These are phyloP conservation scores for Dactylonectria estremocensis DNA, from an alignment of 2,329 filamentous ascomycete genomes.

Conservation along the genomic window DNA sequence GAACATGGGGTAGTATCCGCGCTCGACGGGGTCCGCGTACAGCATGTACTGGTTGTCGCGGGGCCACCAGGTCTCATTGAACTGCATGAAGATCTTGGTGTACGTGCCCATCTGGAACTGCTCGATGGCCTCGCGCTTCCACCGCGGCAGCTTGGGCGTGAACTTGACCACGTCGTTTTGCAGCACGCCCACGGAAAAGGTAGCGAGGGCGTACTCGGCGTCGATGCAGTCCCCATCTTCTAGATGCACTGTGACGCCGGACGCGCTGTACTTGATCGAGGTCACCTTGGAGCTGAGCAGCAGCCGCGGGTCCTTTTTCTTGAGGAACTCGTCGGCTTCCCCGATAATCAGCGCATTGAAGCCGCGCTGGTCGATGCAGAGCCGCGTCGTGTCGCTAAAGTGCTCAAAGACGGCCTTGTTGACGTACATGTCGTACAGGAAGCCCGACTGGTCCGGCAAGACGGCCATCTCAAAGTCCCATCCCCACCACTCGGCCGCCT, in stretches of 20 bases:
- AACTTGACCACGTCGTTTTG: constrained; percentile 74
- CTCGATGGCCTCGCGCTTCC: constrained; percentile 76
- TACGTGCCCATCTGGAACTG: constrained; percentile 80
- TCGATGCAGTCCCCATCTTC: constrained; percentile 69
- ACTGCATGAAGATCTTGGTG: constrained; percentile 81
- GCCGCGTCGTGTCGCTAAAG: constrained; percentile 74
- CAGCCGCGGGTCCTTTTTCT: constrained; percentile 68
- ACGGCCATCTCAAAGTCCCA: constrained; percentile 73
- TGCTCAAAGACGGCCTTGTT: constrained; percentile 75
- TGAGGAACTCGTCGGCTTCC: constrained; percentile 71
- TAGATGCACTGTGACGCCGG: constrained; percentile 68
- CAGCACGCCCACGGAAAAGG: constrained; percentile 78
- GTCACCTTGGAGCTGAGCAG: constrained; percentile 72
- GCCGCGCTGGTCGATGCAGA: constrained; percentile 73
- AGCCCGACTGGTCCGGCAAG: constrained; percentile 69
- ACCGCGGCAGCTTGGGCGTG: constrained; percentile 70
- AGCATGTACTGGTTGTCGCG: constrained; percentile 61
- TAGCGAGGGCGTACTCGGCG: constrained; percentile 75
- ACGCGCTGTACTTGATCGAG: constrained; percentile 65
- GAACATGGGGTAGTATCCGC: constrained; percentile 70
- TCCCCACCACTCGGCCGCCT: constrained; percentile 73
- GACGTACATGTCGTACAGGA: constrained; percentile 69
- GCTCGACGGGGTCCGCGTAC: constrained; percentile 59
- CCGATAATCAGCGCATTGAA: constrained; percentile 71
- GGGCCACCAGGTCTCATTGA: constrained; percentile 76